Evolutionary conservation across 2,329 filamentous ascomycete species (phyloP).

Genomic region (Monilinia fructicola): DNA sequence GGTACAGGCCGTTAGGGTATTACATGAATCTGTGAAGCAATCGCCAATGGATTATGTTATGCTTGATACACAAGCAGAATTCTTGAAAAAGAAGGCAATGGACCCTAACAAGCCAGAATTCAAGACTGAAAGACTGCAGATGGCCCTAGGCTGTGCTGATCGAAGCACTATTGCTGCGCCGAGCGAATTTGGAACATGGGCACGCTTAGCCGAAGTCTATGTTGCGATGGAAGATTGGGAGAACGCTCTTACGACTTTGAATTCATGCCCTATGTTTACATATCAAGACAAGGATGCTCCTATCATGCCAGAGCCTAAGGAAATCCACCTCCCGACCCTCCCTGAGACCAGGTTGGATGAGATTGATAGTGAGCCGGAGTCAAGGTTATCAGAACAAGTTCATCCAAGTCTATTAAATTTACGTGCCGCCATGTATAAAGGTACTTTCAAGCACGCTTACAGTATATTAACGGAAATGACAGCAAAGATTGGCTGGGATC

Average conservation of each 20-base stretch:
- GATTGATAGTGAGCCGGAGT: constrained; percentile 87
- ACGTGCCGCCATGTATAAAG: constrained; percentile 85
- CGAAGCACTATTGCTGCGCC: constrained; percentile 92
- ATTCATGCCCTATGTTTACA: constrained; percentile 99
- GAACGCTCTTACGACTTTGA: constrained; percentile 87
- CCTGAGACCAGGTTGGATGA: constrained; percentile 90
- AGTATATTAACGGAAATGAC: constrained; percentile 93
- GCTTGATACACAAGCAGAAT: constrained; percentile 90
- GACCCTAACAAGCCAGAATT: constrained; percentile 53
- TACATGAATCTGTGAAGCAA: constrained; percentile 86
- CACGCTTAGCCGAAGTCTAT: constrained; percentile 88
- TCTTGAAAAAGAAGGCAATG: constrained; percentile 79
- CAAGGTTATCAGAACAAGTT: constrained; percentile 78
- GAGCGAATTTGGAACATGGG: constrained; percentile 97
- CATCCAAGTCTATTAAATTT: constrained; percentile 84
- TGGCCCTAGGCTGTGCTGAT: constrained; percentile 91
- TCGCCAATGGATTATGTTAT: constrained; percentile 97
- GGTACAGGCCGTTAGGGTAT: constrained; percentile 85
- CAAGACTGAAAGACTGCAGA: constrained; percentile 68
- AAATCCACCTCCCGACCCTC: constrained; percentile 82
- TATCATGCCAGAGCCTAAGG: constrained; percentile 87
- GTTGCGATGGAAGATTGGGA: constrained; percentile 96
- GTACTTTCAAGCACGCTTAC: constrained; percentile 95
- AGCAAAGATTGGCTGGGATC: constrained; percentile 95
- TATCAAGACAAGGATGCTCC: constrained; percentile 98